A percentile compares a stretch with the other conserved stretches of the same genome.
These are phyloP conservation scores for Solidago caesia DNA, from an alignment of 129 eudicot species.

Conservation along the genomic window DNA sequence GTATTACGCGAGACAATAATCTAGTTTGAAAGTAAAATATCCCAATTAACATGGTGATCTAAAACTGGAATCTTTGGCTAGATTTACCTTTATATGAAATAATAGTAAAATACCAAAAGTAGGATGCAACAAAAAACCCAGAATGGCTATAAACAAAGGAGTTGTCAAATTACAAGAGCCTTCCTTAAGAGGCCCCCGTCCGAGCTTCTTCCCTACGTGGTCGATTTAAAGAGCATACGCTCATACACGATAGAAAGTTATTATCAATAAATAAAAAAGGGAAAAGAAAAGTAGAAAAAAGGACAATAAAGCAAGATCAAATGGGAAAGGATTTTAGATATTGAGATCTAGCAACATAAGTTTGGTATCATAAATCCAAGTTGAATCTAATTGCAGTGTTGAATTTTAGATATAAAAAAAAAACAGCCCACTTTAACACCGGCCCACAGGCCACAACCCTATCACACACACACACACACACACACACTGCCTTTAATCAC, in stretches of 20 bases:
- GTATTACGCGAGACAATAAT: too few species aligned
- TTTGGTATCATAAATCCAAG: constrained; percentile 23
- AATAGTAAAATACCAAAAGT: background rate
- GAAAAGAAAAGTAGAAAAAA: background rate
- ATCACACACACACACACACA: too few species aligned
- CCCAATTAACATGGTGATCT: constrained; percentile 1
- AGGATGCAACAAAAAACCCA: background rate
- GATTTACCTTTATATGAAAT: constrained; percentile 7
- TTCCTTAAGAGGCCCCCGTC: constrained; percentile 14
- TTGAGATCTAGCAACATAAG: constrained; percentile 32
- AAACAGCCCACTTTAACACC: background rate
- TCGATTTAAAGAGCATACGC: constrained; percentile 11
- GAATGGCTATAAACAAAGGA: background rate
- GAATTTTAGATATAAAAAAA: background rate
- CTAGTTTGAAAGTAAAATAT: background rate
- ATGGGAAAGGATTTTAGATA: background rate
- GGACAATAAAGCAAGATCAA: constrained; percentile 26
- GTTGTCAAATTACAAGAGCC: constrained; percentile 22
- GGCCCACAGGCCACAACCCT: constrained; percentile 2
- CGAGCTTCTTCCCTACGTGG: constrained; percentile 11
- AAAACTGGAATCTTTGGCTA: constrained; percentile 7
- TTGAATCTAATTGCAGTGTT: constrained; percentile 26
- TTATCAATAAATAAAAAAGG: background rate
- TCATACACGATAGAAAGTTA: constrained; percentile 18
- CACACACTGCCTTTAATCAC: constrained; percentile 25